Evolutionary conservation across 2,329 filamentous ascomycete species (phyloP).

Genomic region (Fusarium humuli): DNA sequence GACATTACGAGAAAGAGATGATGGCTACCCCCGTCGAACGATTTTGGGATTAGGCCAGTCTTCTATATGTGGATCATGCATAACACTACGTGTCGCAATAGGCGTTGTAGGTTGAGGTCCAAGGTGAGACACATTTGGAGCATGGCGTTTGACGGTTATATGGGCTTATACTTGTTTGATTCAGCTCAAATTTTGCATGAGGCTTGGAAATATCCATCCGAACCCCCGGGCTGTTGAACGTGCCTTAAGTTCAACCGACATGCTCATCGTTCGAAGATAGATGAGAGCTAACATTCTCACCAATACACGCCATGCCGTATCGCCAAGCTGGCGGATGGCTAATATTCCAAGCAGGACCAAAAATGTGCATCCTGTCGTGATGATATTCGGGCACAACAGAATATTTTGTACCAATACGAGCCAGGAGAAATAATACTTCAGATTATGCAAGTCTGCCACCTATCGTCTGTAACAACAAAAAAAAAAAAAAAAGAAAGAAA

Average conservation of each 20-base stretch:
- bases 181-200: conserved; percentile 35
- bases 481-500: background rate
- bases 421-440: background rate
- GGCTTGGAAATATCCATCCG: conserved; percentile 1
- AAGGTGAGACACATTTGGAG: conserved; percentile 48
- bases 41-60: background rate
- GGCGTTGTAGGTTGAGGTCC: conserved; percentile 43
- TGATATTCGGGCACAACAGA: background rate
- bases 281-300: background rate
- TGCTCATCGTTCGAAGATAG: background rate
- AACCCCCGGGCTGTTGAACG: background rate
- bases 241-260: background rate
- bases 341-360: background rate
- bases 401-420: background rate
- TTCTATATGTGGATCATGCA: conserved; percentile 21
- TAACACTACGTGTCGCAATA: conserved; percentile 19
- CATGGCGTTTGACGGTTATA: conserved; percentile 41
- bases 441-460: background rate
- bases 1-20: conserved; percentile 11
- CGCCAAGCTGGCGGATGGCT: background rate
- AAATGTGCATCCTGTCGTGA: background rate
- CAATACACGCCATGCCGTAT: background rate
- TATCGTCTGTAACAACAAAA: background rate
- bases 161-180: conserved; percentile 45
- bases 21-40: background rate